Percentiles rank a stretch among this genome's conserved stretches.
Conservation (phyloP, 1,284 basidiomycete species). For the Tilletia walkeri region DNA sequence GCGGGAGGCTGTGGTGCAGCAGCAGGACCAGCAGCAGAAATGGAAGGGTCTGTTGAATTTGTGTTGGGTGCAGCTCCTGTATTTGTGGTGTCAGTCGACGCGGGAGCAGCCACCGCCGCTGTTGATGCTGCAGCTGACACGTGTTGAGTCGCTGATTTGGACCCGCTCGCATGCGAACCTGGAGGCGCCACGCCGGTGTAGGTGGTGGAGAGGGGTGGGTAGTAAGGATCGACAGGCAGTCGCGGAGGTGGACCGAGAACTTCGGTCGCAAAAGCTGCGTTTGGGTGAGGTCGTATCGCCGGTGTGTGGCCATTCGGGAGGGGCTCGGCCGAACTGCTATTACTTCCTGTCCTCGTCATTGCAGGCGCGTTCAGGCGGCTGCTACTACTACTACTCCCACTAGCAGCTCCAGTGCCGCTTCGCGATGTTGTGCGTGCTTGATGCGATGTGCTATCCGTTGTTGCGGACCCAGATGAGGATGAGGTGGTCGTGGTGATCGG, state of each 20-base stretch:
- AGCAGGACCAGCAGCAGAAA: conserved; percentile 19
- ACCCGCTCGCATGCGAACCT: background rate
- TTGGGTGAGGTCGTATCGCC: background rate
- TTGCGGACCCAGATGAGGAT: too few species aligned
- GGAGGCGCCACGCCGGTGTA: conserved; percentile 19
- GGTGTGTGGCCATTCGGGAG: background rate
- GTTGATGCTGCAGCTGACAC: conserved; percentile 23
- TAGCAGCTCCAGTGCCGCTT: too few species aligned
- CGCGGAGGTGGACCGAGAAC: conserved; percentile 38
- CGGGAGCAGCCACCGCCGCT: conserved; percentile 17
- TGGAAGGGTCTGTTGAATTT: conserved; percentile 13
- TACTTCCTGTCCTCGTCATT: background rate
- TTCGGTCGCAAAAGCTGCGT: conserved; percentile 25
- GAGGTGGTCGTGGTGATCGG: too few species aligned
- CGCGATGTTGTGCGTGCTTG: too few species aligned
- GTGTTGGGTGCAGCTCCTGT: too few species aligned
- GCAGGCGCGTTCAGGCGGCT: too few species aligned
- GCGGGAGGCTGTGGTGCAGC: conserved; percentile 23
- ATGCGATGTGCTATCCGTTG: too few species aligned
- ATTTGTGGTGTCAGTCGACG: conserved; percentile 17
- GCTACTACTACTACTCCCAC: too few species aligned
- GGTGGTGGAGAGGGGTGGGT: conserved; percentile 34
- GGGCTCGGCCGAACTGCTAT: background rate
- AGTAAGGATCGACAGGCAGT: conserved; percentile 27
- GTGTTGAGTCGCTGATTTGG: conserved; percentile 23